Base-by-base conservation (phyloP, 768 basidiomycete species). In the Psilocybe sp. region DNA sequence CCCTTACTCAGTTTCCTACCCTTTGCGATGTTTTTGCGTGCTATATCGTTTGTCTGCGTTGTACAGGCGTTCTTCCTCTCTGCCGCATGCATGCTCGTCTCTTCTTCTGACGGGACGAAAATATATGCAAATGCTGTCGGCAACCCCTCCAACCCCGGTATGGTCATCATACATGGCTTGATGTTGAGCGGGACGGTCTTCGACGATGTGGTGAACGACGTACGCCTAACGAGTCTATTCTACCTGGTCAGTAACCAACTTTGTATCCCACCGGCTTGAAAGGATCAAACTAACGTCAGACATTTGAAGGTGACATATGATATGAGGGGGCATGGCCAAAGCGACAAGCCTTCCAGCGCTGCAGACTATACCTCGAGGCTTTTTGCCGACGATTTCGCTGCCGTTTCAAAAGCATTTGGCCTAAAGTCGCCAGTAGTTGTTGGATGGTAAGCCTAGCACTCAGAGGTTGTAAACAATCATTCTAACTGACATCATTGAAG, bases 141-240 rank as follows among this genome's bases (percentile, higher is more conserved):
- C 13, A 54, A 74, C 50, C 63, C 65, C 14, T 50, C 52, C 20
- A 71, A 71, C 47, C 69, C 63, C 31, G 60, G 67, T 38, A 48
- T 78, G 20, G 69, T 76, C 38, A 74, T 76, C 54, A 59, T 75
- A 14, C 74, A 74, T 54, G 74, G 75, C 2, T 60, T 78, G 47
- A 60, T 62, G 6, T 61, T 69, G 52, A 68, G 68, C 34, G 62
- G 64, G 11, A 49, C 57, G 16, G 66, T 65, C 8, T 76, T 69
- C 55, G 73, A 74, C 40, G 62, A 62, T 41, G 61, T 75, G 40
- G 71, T 75, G 53, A 51, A 54, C 8, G 67, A 74, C 50, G 32
- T 50, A 23, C 45, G 48, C 20, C 55, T 65, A 35, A 49, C 62
- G n/a, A 51, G 57, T 20, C 39, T 52, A 10, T 60, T 67, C 39